phyloP scores from a whole-genome alignment of 129 eudicot genomes.

The Kitagawia praeruptora region DNA sequence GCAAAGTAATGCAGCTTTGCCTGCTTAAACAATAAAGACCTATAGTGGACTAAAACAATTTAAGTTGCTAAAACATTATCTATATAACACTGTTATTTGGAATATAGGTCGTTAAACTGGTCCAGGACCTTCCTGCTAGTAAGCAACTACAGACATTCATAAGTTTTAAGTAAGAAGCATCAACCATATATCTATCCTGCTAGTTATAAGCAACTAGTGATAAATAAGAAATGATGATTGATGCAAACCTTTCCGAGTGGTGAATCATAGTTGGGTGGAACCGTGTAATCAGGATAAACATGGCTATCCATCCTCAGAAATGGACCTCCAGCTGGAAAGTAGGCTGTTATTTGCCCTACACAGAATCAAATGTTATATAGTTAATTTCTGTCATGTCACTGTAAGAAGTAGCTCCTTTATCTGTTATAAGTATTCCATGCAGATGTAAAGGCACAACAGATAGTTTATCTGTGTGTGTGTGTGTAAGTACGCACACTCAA shows the following conservation, averaged over 20 bases:
- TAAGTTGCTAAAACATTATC: not conserved
- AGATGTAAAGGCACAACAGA: not conserved
- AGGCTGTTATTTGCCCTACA: slow-evolving; percentile 78
- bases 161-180: not conserved
- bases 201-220: not conserved
- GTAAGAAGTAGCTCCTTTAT: not conserved
- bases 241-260: slow-evolving; percentile 90
- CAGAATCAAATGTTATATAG: slow-evolving; percentile 5
- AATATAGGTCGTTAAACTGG: not conserved
- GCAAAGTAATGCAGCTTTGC: not conserved
- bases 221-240: not conserved
- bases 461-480: not conserved
- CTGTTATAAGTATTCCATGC: not conserved
- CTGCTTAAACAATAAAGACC: not conserved
- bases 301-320: slow-evolving; percentile 99
- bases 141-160: not conserved
- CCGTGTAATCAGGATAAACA: slow-evolving; percentile 83
- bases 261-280: slow-evolving; percentile 97
- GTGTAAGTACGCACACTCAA: not conserved
- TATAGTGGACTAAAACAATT: not conserved
- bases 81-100: not conserved
- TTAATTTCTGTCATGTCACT: slow-evolving; percentile 1
- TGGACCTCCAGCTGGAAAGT: slow-evolving; percentile 97
- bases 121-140: not conserved
- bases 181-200: not conserved